Conservation (phyloP, 345 rosid genomes). For the Linum tenue region DNA sequence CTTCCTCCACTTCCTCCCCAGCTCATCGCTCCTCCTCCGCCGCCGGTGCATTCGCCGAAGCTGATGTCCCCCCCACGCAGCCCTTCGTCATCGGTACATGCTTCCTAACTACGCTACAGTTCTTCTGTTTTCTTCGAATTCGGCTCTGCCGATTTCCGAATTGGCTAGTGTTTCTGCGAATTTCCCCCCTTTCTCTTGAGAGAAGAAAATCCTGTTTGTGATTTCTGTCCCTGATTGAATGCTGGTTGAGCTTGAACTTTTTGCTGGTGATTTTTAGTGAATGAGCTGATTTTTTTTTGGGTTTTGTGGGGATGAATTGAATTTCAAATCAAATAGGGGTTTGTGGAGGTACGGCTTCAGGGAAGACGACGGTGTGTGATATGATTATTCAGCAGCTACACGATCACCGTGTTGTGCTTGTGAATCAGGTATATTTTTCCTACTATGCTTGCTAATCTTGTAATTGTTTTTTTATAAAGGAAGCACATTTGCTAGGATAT, state of each 20-base stretch:
- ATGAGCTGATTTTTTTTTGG: not conserved
- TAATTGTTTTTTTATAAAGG: too few species aligned
- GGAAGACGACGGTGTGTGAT: slow-evolving; percentile 7
- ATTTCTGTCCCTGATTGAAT: not conserved
- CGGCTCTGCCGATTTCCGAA: not conserved
- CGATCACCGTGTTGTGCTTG: slow-evolving; percentile 5
- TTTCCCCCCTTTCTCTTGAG: not conserved
- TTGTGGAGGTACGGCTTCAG: slow-evolving; percentile 6
- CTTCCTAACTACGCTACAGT: not conserved
- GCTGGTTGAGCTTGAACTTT: too few species aligned
- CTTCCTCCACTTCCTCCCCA: slow-evolving; percentile 35
- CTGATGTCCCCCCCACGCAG: not conserved
- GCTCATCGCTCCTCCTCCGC: slow-evolving; percentile 8
- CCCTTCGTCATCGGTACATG: slow-evolving; percentile 5
- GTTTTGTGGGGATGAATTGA: not conserved
- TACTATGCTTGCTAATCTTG: not conserved
- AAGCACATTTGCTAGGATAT: not conserved
- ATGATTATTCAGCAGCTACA: slow-evolving; percentile 6
- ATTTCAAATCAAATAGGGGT: not conserved
- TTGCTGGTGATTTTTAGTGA: not conserved
- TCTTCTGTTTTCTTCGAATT: not conserved
- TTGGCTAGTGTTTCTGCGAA: not conserved
- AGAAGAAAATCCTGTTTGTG: not conserved
- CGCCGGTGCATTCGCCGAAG: not conserved
- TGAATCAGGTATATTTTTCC: not conserved